Evolutionary conservation across 495 filamentous ascomycete species (phyloP).

Genomic region (Jackrogersella minutella): DNA sequence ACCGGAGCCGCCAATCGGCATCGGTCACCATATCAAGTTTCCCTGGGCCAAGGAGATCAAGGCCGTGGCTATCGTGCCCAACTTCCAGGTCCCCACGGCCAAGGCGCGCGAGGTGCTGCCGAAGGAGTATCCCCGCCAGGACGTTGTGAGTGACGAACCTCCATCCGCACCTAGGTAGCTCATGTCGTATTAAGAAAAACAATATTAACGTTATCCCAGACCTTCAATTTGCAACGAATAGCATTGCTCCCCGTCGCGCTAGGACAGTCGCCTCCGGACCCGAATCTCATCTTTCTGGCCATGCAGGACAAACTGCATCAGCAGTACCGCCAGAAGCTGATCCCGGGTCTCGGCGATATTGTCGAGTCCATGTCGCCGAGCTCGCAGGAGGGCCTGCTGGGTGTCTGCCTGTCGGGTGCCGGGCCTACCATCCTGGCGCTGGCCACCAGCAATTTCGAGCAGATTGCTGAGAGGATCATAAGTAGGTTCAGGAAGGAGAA

Average conservation of each 20-base stretch:
- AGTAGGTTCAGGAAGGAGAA: constrained; percentile 68
- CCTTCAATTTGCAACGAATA: constrained; percentile 93
- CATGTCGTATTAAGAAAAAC: background rate
- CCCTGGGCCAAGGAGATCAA: constrained; percentile 92
- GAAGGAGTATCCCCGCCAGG: constrained; percentile 72
- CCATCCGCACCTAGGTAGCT: too few species aligned
- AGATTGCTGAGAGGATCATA: constrained; percentile 82
- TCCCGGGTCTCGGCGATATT: constrained; percentile 91
- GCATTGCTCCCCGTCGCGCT: constrained; percentile 86
- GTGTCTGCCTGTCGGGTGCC: constrained; percentile 91
- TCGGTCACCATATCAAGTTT: constrained; percentile 94
- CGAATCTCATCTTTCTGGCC: constrained; percentile 89
- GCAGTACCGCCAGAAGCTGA: constrained; percentile 86
- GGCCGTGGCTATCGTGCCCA: constrained; percentile 90
- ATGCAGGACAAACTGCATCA: constrained; percentile 99
- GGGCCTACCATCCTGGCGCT: constrained; percentile 94
- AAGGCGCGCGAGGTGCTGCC: constrained; percentile 86
- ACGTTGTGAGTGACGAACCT: constrained; percentile 66
- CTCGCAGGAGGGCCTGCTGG: constrained; percentile 85
- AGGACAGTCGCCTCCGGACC: constrained; percentile 86
- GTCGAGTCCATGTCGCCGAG: constrained; percentile 84
- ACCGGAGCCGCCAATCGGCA: constrained; percentile 85
- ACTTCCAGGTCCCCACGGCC: constrained; percentile 92
- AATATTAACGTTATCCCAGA: constrained; percentile 51
- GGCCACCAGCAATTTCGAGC: constrained; percentile 84